Conservation (phyloP, 768 basidiomycete species). For the Phallus indusiatus region DNA sequence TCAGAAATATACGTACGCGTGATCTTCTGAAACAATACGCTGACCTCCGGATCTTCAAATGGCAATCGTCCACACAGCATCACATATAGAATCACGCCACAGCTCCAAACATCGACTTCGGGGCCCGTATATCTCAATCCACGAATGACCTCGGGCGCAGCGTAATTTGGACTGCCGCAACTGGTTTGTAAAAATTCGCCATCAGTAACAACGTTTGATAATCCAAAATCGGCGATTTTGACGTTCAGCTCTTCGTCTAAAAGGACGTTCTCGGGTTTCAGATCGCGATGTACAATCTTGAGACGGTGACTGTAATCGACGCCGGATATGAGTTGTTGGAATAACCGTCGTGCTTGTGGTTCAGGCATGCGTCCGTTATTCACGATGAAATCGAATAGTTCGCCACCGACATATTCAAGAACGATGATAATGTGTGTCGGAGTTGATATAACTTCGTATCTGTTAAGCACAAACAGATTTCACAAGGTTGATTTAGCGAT, state of each 20-base stretch:
- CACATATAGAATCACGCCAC: constrained; percentile 97
- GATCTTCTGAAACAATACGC: constrained; percentile 88
- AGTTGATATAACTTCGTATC: constrained; percentile 49
- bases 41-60: constrained; percentile 96
- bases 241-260: constrained; percentile 79
- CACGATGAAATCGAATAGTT: constrained; percentile 97
- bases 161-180: constrained; percentile 97
- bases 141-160: constrained; percentile 94
- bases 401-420: constrained; percentile 90
- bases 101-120: constrained; percentile 98
- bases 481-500: constrained; percentile 1
- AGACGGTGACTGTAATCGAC: constrained; percentile 95
- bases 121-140: constrained; percentile 94
- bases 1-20: constrained; percentile 46
- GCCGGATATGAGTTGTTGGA: constrained; percentile 96
- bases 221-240: constrained; percentile 97
- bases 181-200: constrained; percentile 95
- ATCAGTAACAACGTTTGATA: constrained; percentile 92
- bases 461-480: constrained; percentile 18
- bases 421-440: constrained; percentile 97
- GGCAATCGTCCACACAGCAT: constrained; percentile 93
- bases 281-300: constrained; percentile 95
- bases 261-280: constrained; percentile 56
- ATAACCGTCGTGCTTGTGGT: constrained; percentile 80
- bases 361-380: constrained; percentile 88